These are phyloP conservation scores for Termitomyces sp. DNA, from an alignment of 768 basidiomycete genomes.

Conservation along the genomic window DNA sequence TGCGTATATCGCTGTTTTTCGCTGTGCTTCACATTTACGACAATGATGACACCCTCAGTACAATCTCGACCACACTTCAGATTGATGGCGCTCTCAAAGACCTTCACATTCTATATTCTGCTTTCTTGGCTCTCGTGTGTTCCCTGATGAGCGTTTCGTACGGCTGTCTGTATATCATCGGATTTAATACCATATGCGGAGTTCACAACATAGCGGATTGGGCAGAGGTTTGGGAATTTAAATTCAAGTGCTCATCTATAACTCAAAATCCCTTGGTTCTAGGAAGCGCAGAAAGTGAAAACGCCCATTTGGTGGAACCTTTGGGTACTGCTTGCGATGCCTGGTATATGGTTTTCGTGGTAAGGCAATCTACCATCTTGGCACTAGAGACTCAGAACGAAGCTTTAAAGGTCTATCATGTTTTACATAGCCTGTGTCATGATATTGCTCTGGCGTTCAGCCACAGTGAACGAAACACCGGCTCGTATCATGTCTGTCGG, in stretches of 20 bases:
- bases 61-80: slow-evolving; percentile 18
- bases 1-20: slow-evolving; percentile 2
- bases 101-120: slow-evolving; percentile 46
- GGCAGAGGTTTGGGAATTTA: slow-evolving; percentile 40
- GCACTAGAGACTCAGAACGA: not conserved
- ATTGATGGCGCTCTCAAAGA: slow-evolving; percentile 34
- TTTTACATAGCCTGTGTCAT: slow-evolving; percentile 59
- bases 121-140: slow-evolving; percentile 46
- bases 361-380: slow-evolving; percentile 16
- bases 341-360: slow-evolving; percentile 70
- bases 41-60: slow-evolving; percentile 1
- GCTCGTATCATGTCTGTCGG: slow-evolving; percentile 29
- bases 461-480: slow-evolving; percentile 32
- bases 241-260: not conserved
- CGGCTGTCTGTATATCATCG: slow-evolving; percentile 56
- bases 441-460: slow-evolving; percentile 67
- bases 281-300: slow-evolving; percentile 49
- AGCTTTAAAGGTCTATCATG: slow-evolving; percentile 53
- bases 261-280: not conserved
- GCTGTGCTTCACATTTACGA: not conserved
- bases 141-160: slow-evolving; percentile 55
- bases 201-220: slow-evolving; percentile 57
- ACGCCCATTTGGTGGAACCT: slow-evolving; percentile 45
- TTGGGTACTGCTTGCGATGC: slow-evolving; percentile 60
- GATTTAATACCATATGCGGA: slow-evolving; percentile 55